Evolutionary conservation across 176 grass and related monocot genomes (phyloP), one percentile per base, ranked within the genome.

Genomic region (Eremochloa ophiuroides): DNA sequence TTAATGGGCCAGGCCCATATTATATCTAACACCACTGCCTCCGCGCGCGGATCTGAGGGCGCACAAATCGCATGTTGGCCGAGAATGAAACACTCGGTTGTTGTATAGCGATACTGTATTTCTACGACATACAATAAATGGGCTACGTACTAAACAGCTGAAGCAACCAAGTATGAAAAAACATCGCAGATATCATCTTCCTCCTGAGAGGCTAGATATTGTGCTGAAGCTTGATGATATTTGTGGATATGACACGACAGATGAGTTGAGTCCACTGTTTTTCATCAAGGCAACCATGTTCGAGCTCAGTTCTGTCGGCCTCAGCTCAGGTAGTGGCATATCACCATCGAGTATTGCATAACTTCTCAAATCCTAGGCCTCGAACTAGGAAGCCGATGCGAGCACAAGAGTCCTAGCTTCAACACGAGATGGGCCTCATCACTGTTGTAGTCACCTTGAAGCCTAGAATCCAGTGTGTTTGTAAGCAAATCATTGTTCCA

Each of bases 351-450:
- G 79, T 71, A 82, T 22, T 71, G 79, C 72, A 82, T 76, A 1
- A 82, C 79, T 51, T 71, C 51, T n/a, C 64, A 38, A 35, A 82
- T 82, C 72, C 39, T 77, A 14, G 85, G 85, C 48, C 85, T 76
- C 0, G 41, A 40, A 6, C 20, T 15, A 5, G 71, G 37, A 38
- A 77, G 25, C 1, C 79, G 79, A 14, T 87, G 79, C 2, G 5
- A 64, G 51, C 73, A 87, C 14, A 82, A 23, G 50, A 87, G 40
- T 14, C 85, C 85, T 20, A 87, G 79, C 15, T 51, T 82, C 63
- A 87, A 20, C 28, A 82, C 85, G 1, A 82, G 18, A 43, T 78
- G 20, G 2, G 75, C 43, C 66, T 88, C 86, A 43, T 72, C 42
- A 4, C 20, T 72, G 26, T 31, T 48, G 69, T 72, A 72, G 3